phyloP scores from a whole-genome alignment of 1,284 basidiomycete genomes.

The Cutaneotrichosporon spelunceum region DNA sequence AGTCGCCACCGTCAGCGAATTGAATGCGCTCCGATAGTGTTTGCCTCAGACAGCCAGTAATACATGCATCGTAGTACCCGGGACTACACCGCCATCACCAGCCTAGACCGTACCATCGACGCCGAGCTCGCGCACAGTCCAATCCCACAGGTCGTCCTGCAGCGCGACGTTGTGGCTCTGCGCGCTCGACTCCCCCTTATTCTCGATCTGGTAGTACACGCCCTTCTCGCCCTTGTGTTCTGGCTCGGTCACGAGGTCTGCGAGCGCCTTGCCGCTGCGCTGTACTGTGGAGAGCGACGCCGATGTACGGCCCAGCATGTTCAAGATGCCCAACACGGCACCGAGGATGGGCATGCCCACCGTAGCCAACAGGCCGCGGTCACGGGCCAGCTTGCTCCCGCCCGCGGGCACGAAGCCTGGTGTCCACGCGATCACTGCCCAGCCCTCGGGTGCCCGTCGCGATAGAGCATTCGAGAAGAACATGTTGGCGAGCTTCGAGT shows the following conservation, averaged over 20 bases:
- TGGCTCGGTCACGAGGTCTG: conserved; percentile 10
- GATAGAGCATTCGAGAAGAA: conserved; percentile 26
- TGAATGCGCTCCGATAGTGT: too few relatives aligned
- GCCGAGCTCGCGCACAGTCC: conserved; percentile 16
- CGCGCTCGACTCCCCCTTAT: conserved; percentile 18
- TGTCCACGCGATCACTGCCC: conserved; percentile 24
- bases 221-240: conserved; percentile 20
- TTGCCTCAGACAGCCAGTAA: too few relatives aligned
- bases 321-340: not conserved
- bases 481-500: conserved; percentile 21
- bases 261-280: conserved; percentile 9
- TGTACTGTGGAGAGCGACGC: conserved; percentile 7
- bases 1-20: too few relatives aligned
- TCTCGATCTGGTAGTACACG: conserved; percentile 19
- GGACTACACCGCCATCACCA: too few relatives aligned
- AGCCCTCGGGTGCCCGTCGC: conserved; percentile 9
- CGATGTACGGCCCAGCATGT: not conserved
- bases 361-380: not conserved
- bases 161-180: conserved; percentile 14
- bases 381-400: not conserved
- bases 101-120: not conserved
- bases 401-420: conserved; percentile 28
- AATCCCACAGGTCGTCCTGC: conserved; percentile 31
- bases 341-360: conserved; percentile 3
- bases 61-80: too few relatives aligned